Base-by-base conservation (phyloP, 2,329 filamentous ascomycete species). In the Xylaria sp. region DNA sequence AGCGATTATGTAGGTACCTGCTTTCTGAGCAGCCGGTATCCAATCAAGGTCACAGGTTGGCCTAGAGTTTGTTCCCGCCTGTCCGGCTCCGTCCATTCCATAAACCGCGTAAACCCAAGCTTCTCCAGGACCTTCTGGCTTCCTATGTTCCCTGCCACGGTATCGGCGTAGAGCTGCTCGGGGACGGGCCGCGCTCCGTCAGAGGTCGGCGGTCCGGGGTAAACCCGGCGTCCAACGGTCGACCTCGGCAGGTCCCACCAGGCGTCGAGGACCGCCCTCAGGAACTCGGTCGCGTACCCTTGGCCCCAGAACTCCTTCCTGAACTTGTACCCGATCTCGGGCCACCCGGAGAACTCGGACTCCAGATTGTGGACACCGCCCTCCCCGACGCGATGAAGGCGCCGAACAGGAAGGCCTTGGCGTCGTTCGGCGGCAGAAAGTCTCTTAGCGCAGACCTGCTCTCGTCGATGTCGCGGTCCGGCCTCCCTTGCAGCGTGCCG, bases 331-430 rank as follows among this genome's bases (percentile, higher is more conserved):
- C 63, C 64, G 17, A 68, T 48, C 41, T 63, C 63, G 1, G 64
- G 66, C 66, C 64, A 66, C 6, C 64, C 63, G n/a, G 47, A 47
- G 11, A 24, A 39, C 17, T 37, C 38, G 11, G 56, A 60, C n/a
- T 39, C 44, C 3, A 64, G 16, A 1, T 51, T 59, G 41, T 67
- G 61, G 13, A 69, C 52, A 6, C 68, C 68, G 39, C 63, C 64
- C 48, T 70, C 67, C 21, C 68, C 68, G 8, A 58, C 8, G 56
- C 54, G 3, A 66, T 47, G 44, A 69, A 69, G 2, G 63, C 58
- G 1, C 64, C 65, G 19, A 61, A 64, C 16, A 63, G 55, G 52
- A 65, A 67, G n/a, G 50, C 51, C 7, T 26, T 20, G 29, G 51
- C 24, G 20, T 62, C 62, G 17, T 52, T 17, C 16, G 51, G 52